Evolutionary conservation across 169 alveolate genomes (phyloP).

Genomic region (Cryptosporidium canis): DNA sequence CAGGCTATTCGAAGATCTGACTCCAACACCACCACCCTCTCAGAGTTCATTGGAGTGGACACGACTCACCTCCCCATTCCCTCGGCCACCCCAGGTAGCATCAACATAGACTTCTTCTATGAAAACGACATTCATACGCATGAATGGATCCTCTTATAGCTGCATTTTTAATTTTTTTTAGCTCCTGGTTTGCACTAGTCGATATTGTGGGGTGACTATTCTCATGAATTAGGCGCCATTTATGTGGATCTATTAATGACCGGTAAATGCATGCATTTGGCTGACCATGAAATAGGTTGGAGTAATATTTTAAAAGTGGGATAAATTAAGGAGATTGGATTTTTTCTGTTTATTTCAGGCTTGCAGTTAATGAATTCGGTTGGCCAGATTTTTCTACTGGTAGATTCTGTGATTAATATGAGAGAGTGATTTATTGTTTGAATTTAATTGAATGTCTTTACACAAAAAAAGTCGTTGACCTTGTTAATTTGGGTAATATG

Average conservation of each 20-base stretch:
- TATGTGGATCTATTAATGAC: conserved; percentile 69
- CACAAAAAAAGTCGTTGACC: background rate
- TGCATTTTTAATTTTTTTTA: background rate
- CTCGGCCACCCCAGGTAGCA: background rate
- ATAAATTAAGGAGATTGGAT: background rate
- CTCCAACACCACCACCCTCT: conserved; percentile 36
- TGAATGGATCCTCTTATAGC: conserved; percentile 23
- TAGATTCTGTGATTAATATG: background rate
- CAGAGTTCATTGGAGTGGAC: conserved; percentile 19
- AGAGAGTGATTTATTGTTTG: background rate
- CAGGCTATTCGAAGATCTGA: background rate
- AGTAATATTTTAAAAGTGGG: too few species aligned
- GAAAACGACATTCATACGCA: conserved; percentile 15
- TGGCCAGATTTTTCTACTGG: background rate
- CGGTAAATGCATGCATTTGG: conserved; percentile 1
- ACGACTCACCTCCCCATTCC: background rate
- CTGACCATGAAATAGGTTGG: background rate
- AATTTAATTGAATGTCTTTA: background rate
- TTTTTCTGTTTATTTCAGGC: background rate
- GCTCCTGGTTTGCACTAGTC: background rate
- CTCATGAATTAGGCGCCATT: conserved; percentile 1
- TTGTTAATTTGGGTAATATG: background rate
- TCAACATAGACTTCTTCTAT: conserved; percentile 38
- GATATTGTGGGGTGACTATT: conserved; percentile 4
- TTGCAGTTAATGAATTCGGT: background rate